A percentile compares a stretch with the other conserved stretches of the same genome.
phyloP scores from a whole-genome alignment of 208 protist species.

The Trichomonas vaginalis region DNA sequence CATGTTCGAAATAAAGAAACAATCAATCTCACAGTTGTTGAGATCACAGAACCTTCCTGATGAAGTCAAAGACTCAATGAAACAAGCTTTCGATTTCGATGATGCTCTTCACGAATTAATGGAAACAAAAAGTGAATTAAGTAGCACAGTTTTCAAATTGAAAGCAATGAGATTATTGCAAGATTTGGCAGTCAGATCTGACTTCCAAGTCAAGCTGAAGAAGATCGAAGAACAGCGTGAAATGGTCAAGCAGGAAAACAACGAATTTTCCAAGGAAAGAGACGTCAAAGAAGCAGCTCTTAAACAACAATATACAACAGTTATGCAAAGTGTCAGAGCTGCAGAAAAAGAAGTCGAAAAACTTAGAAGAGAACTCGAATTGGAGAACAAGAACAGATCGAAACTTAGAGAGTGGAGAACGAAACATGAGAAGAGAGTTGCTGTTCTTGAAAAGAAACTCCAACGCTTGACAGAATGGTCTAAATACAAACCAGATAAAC shows the following conservation, averaged over 20 bases:
- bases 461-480: background rate
- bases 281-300: background rate
- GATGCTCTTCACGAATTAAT: background rate
- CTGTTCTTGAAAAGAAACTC: background rate
- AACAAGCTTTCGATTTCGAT: background rate
- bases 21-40: background rate
- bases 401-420: background rate
- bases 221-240: conserved; percentile 10
- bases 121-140: background rate
- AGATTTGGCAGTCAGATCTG: background rate
- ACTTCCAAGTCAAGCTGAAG: background rate
- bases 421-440: background rate
- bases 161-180: background rate
- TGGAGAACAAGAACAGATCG: background rate
- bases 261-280: background rate
- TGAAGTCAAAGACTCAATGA: conserved; percentile 9
- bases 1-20: conserved; percentile 14
- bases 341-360: conserved; percentile 16
- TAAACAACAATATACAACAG: conserved; percentile 1
- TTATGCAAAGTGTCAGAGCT: background rate
- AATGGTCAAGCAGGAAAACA: background rate
- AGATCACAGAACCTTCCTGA: background rate
- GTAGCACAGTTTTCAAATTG: background rate
- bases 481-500: conserved; percentile 3
- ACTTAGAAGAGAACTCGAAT: background rate